phyloP scores from a whole-genome alignment of 108 stramenopile species.

The Fragilariopsis cylindrus region DNA sequence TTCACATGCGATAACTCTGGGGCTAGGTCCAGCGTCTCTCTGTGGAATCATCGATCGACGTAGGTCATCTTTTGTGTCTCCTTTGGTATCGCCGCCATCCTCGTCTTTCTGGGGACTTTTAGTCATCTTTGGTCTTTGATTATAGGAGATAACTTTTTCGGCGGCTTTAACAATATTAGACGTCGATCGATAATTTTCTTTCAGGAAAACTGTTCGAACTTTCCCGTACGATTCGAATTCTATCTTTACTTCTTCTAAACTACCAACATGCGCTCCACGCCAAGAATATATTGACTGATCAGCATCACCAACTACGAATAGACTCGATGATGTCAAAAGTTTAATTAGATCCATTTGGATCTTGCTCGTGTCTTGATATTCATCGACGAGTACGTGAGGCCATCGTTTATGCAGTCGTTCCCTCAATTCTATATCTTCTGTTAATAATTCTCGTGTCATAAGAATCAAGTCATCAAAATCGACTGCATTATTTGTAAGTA shows the following conservation, averaged over 20 bases:
- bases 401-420: conserved; percentile 59
- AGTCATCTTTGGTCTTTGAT: not conserved
- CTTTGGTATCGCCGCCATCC: not conserved
- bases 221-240: conserved; percentile 44
- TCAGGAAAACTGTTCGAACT: conserved; percentile 68
- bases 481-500: conserved; percentile 70
- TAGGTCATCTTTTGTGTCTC: conserved; percentile 33
- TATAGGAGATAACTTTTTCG: conserved; percentile 67
- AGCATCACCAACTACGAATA: conserved; percentile 84
- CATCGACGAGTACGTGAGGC: conserved; percentile 83
- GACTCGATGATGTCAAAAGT: conserved; percentile 61
- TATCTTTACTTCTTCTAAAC: conserved; percentile 57
- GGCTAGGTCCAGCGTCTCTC: conserved; percentile 68
- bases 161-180: conserved; percentile 82
- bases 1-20: conserved; percentile 66
- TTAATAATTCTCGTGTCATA: conserved; percentile 70
- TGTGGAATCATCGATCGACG: conserved; percentile 77
- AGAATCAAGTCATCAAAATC: conserved; percentile 94
- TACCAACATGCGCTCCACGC: conserved; percentile 79
- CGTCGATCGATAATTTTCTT: conserved; percentile 84
- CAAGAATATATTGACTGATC: conserved; percentile 86
- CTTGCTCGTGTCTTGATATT: conserved; percentile 84
- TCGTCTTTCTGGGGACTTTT: not conserved
- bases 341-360: conserved; percentile 76
- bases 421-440: conserved; percentile 43